phyloP scores from a whole-genome alignment of 768 basidiomycete species.

The Amanita pseudoporphyria region DNA sequence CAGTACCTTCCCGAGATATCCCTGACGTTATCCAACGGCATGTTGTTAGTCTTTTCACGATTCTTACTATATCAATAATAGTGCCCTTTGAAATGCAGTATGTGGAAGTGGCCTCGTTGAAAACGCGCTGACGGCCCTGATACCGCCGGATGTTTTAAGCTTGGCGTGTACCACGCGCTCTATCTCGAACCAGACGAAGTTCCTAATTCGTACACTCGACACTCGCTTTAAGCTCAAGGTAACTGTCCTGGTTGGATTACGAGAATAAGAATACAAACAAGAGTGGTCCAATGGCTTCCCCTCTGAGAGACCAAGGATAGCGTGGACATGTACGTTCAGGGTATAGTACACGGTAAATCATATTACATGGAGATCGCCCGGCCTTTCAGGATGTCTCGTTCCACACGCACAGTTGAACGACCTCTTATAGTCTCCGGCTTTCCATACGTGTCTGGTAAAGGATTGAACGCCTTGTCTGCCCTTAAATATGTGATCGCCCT shows the following conservation, averaged over 20 bases:
- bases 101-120: background rate
- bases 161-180: background rate
- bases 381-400: slow-evolving; percentile 56
- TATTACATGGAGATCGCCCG: slow-evolving; percentile 78
- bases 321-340: background rate
- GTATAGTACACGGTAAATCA: slow-evolving; percentile 15
- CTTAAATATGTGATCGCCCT: slow-evolving; percentile 68
- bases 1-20: background rate
- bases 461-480: slow-evolving; percentile 65
- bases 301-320: background rate
- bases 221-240: background rate
- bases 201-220: background rate
- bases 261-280: slow-evolving; percentile 7
- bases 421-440: slow-evolving; percentile 47
- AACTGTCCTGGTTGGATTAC: background rate
- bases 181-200: background rate
- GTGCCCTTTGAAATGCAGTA: background rate
- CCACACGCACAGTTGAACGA: slow-evolving; percentile 52
- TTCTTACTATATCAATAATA: background rate
- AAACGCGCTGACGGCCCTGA: slow-evolving; percentile 2
- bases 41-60: background rate
- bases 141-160: background rate
- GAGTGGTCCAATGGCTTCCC: background rate
- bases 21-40: too few relatives aligned
- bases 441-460: slow-evolving; percentile 39